phyloP scores from a whole-genome alignment of 2,329 filamentous ascomycete genomes.

The Ambrosiella xylebori region DNA sequence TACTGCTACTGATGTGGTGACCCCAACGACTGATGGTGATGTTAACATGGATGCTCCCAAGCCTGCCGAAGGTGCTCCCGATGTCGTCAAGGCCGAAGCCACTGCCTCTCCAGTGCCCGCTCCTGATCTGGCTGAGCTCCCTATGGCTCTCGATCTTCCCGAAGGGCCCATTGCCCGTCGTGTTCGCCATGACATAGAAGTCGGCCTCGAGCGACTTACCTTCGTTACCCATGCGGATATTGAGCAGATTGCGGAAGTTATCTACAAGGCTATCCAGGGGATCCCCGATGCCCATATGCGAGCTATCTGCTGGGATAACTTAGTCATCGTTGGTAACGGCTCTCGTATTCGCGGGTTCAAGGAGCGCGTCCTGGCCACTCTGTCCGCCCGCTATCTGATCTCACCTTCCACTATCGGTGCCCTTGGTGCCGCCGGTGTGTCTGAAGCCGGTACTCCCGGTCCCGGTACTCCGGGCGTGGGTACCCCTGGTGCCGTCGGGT shows the following conservation, averaged over 20 bases:
- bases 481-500: conserved; percentile 39
- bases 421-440: conserved; percentile 71
- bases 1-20: not conserved
- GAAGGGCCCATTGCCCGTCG: conserved; percentile 30
- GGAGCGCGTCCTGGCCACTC: conserved; percentile 66
- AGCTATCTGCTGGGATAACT: conserved; percentile 73
- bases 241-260: conserved; percentile 65
- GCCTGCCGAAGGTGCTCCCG: not conserved
- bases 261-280: conserved; percentile 67
- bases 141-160: conserved; percentile 15
- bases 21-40: not conserved
- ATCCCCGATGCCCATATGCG: conserved; percentile 76
- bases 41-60: conserved; percentile 2
- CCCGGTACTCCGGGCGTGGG: conserved; percentile 26
- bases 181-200: conserved; percentile 51
- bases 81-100: not conserved
- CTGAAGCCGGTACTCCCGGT: conserved; percentile 68
- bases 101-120: conserved; percentile 5
- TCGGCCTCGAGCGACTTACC: conserved; percentile 58
- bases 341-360: conserved; percentile 59
- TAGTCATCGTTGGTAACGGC: conserved; percentile 86
- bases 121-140: conserved; percentile 13
- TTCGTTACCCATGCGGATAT: conserved; percentile 55
- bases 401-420: conserved; percentile 95
- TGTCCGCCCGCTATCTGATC: conserved; percentile 70